Base-by-base conservation (phyloP, 139 green algal genomes). In the Micractinium sp. region DNA sequence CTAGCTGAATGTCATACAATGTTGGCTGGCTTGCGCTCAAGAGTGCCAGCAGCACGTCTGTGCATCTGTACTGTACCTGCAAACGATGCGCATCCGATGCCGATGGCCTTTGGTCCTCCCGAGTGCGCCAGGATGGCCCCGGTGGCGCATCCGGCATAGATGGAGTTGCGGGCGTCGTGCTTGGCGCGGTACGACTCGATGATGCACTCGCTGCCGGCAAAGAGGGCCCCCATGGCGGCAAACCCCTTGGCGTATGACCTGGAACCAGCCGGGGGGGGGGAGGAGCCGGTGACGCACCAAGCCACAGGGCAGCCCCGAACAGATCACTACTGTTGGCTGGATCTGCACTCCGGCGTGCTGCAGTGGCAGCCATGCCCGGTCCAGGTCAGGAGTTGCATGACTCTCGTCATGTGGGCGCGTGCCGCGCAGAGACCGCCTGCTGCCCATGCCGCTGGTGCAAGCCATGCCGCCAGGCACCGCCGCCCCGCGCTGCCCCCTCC, bases 171-270 rank as follows among this genome's bases (percentile, higher is more conserved):
- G 18, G 93, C 94, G 91, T 99, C 97, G 87, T 99, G 97, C 91
- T 96, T 98, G 29, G 96, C 97, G 1, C 96, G 93, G 33, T 91
- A 93, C 92, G 97, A 98, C 87, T 99, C 98, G 12, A 99, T 97
- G 16, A 99, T 89, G 88, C 97, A 99, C 93, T 99, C 98, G 69
- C 93, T 97, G 38, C 96, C 96, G 9, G 96, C 95, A 92, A 97
- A 99, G 16, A 99, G 89, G 1, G 95, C 94, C 0, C 98, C 98
- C 91, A 99, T 96, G 19, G 93, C 85, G 1, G 94, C 97, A 92
- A 99, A 99, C 5, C 94, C 96, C 88, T 99, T 99, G 83, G 96
- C 96, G 87, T 98, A 98, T 0, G 95, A 96, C 73, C 93, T 96
- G 93, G 77, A 82, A 31, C 13, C 9, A 33, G 41, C 38, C 16